A percentile compares a stretch with the other conserved stretches of the same genome.
These are phyloP conservation scores for Urochloa ruziziensis DNA, from an alignment of 176 grass and related monocot species.

Conservation along the genomic window DNA sequence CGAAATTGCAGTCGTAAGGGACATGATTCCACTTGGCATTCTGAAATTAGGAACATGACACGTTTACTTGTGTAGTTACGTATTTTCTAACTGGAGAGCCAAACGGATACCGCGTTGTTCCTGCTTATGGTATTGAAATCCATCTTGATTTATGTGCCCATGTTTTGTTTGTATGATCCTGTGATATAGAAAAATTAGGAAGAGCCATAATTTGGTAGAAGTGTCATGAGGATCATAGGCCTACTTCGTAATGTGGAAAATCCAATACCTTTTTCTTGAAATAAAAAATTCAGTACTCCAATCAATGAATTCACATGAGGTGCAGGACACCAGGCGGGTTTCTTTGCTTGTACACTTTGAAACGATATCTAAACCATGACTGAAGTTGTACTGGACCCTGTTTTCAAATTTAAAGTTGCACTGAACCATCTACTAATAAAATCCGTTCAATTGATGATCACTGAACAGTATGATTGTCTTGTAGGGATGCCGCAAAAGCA, in stretches of 20 bases:
- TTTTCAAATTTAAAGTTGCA: no score
- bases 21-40: not conserved
- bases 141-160: conserved; percentile 1
- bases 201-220: not conserved
- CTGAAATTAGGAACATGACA: not conserved
- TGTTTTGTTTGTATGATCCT: conserved; percentile 4
- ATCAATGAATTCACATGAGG: not conserved
- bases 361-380: not conserved
- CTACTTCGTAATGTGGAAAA: not conserved
- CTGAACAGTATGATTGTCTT: conserved; percentile 1
- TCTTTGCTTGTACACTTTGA: not conserved
- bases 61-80: not conserved
- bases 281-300: not conserved
- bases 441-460: not conserved
- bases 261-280: not conserved
- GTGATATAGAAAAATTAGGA: not conserved
- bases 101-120: not conserved
- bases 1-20: not conserved
- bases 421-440: not conserved
- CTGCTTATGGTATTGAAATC: not conserved
- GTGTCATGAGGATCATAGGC: not conserved
- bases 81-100: not conserved
- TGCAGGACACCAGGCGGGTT: not conserved
- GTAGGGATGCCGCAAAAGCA: conserved; percentile 75
- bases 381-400: not conserved